A percentile compares a stretch with the other conserved stretches of the same genome.
These are phyloP conservation scores for Simplicillium aogashimaense DNA, from an alignment of 2,329 filamentous ascomycete genomes.

Conservation along the genomic window DNA sequence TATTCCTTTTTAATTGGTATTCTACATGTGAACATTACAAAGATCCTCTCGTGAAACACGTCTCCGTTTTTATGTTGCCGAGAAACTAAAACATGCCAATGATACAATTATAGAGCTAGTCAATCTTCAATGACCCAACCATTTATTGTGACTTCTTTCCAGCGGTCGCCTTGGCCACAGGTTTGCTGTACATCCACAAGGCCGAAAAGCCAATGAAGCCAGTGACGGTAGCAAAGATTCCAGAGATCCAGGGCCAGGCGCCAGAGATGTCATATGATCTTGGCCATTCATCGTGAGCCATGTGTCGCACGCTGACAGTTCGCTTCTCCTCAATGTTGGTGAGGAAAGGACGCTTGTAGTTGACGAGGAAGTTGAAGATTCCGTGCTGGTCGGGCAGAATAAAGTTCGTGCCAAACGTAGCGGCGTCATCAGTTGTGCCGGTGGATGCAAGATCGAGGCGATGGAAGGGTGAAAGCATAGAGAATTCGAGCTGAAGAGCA, in stretches of 20 bases:
- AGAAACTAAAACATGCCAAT: neutral
- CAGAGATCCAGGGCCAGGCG: slow-evolving; percentile 90
- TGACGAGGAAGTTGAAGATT: slow-evolving; percentile 96
- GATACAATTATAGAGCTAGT: neutral
- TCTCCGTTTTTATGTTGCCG: neutral
- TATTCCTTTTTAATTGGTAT: neutral
- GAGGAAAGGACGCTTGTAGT: slow-evolving; percentile 93
- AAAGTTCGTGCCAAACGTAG: slow-evolving; percentile 67
- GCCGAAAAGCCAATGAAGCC: slow-evolving; percentile 81
- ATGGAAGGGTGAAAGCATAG: slow-evolving; percentile 97
- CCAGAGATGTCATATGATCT: slow-evolving; percentile 82
- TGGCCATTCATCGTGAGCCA: slow-evolving; percentile 94
- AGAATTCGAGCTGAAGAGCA: slow-evolving; percentile 86
- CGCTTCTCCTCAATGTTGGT: slow-evolving; percentile 87
- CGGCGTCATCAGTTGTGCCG: slow-evolving; percentile 52
- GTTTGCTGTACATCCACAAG: slow-evolving; percentile 71
- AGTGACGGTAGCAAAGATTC: slow-evolving; percentile 71
- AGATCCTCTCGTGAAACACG: neutral
- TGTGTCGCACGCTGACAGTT: slow-evolving; percentile 89
- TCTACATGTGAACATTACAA: slow-evolving; percentile 1
- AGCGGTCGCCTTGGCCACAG: slow-evolving; percentile 21
- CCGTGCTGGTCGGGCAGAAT: slow-evolving; percentile 91
- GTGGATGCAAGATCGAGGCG: slow-evolving; percentile 61
- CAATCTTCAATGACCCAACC: too few species aligned
- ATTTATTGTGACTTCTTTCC: slow-evolving; percentile 37